Conservation (phyloP, 1,284 basidiomycete genomes). For the Marasmius tenuissimus region DNA sequence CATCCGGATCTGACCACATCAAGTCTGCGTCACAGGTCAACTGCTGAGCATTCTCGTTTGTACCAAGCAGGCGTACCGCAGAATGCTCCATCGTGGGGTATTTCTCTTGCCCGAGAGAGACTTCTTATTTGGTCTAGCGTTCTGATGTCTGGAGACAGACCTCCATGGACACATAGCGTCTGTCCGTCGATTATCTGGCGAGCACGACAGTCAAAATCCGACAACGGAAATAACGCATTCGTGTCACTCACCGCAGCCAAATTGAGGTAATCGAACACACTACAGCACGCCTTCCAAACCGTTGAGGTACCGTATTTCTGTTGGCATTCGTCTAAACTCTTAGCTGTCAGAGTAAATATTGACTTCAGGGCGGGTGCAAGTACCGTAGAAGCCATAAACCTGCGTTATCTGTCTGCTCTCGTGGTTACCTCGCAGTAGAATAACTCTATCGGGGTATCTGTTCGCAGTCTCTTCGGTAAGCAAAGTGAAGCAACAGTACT, state of each 20-base stretch:
- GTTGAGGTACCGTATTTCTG: constrained; percentile 94
- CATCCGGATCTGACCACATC: constrained; percentile 98
- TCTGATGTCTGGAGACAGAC: constrained; percentile 88
- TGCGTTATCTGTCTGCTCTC: constrained; percentile 97
- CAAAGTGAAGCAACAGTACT: neutral
- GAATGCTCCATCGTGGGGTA: constrained; percentile 97
- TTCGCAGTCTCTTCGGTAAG: neutral
- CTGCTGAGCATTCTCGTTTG: neutral
- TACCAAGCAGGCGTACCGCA: constrained; percentile 65
- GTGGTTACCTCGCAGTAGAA: constrained; percentile 91
- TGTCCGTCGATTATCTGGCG: constrained; percentile 88
- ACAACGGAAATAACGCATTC: neutral
- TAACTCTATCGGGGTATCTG: constrained; percentile 92
- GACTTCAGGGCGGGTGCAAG: constrained; percentile 22
- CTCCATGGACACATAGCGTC: constrained; percentile 91
- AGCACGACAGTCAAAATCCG: neutral
- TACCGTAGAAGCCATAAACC: constrained; percentile 97
- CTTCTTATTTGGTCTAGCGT: constrained; percentile 93
- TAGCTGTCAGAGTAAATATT: neutral
- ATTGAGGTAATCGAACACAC: constrained; percentile 93
- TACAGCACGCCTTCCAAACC: constrained; percentile 96
- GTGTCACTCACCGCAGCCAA: constrained; percentile 77
- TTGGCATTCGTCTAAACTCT: constrained; percentile 85
- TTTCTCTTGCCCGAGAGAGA: constrained; percentile 89
- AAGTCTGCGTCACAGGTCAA: constrained; percentile 56